phyloP scores from a whole-genome alignment of 257 asterid genomes.

The Voacanga thouarsii region DNA sequence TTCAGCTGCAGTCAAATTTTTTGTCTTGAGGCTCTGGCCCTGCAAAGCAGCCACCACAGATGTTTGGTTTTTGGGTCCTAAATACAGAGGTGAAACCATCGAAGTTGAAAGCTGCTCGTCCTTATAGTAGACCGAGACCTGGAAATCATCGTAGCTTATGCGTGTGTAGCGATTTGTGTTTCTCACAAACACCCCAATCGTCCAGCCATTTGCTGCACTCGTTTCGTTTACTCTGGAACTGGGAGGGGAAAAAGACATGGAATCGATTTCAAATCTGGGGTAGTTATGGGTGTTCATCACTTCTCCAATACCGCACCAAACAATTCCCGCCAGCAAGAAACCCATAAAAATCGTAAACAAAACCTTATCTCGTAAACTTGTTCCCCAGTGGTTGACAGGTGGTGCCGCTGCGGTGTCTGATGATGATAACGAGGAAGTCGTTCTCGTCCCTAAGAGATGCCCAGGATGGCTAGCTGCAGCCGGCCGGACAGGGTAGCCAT shows the following conservation, averaged over 20 bases:
- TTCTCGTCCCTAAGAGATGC: not conserved
- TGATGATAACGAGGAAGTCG: not conserved
- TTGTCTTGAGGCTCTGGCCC: not conserved
- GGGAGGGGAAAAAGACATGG: not conserved
- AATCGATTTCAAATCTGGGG: not conserved
- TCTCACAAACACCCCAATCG: not conserved
- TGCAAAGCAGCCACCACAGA: not conserved
- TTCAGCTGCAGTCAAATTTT: not conserved
- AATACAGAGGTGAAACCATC: not conserved
- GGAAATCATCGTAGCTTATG: not conserved
- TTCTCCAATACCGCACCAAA: not conserved
- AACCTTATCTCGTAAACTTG: not conserved
- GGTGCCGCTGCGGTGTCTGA: not conserved
- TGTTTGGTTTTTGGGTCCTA: not conserved
- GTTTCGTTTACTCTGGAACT: not conserved
- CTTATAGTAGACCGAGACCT: not conserved
- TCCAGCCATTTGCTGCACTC: not conserved
- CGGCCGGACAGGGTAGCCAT: conserved; percentile 6
- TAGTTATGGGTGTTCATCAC: not conserved
- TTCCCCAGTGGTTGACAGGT: not conserved
- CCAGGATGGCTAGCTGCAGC: not conserved
- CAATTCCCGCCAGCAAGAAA: not conserved
- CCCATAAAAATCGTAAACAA: not conserved
- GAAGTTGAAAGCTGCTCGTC: not conserved
- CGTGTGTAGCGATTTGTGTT: not conserved